These are phyloP conservation scores for Solanum chacoense DNA, from an alignment of 305 asterid genomes.

Conservation along the genomic window DNA sequence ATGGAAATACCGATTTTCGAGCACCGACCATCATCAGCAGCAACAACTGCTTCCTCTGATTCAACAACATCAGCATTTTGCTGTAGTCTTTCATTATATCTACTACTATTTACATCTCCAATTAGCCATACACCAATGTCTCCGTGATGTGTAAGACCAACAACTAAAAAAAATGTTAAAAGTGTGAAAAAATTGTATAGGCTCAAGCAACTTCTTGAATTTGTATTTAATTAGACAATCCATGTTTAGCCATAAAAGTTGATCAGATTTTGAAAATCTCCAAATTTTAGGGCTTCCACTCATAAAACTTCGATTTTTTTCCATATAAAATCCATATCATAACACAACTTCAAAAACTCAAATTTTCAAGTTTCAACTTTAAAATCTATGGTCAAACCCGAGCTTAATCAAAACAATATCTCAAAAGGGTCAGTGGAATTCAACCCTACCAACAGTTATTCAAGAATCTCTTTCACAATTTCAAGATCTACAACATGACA, in stretches of 20 bases:
- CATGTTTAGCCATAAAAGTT: background rate
- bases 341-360: background rate
- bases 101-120: slow-evolving; percentile 10
- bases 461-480: background rate
- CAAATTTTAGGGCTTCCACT: background rate
- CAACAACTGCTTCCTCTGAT: slow-evolving; percentile 68
- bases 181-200: background rate
- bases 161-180: slow-evolving; percentile 1
- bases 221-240: background rate
- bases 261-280: background rate
- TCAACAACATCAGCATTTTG: slow-evolving; percentile 29
- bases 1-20: slow-evolving; percentile 60
- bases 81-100: background rate
- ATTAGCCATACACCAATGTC: slow-evolving; percentile 12
- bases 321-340: background rate
- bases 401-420: background rate
- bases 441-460: background rate
- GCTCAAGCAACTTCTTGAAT: background rate
- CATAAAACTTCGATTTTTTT: background rate
- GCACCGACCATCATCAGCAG: slow-evolving; percentile 91
- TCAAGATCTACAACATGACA: background rate
- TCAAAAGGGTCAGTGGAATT: background rate
- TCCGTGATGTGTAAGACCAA: slow-evolving; percentile 28
- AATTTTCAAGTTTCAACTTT: background rate
- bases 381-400: background rate